Evolutionary conservation across 2,329 filamentous ascomycete species (phyloP), one percentile per base, ranked within the genome.

Genomic region (Trichoderma sp.): DNA sequence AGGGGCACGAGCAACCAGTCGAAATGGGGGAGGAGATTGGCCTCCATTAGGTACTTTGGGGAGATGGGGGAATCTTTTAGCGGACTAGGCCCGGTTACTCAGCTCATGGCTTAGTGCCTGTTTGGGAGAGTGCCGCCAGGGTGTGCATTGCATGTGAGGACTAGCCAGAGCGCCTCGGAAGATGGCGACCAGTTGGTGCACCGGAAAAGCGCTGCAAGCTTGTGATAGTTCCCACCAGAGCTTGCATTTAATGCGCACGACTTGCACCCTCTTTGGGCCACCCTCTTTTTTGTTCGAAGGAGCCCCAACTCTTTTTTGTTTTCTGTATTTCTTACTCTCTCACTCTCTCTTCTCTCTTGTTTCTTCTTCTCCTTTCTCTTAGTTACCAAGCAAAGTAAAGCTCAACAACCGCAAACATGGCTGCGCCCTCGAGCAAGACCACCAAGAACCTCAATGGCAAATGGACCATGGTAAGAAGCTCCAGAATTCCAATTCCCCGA

Each of bases 391-490:
- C 7, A 14, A 34, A 14, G 6, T 1, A 7, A 12, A 56, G 11
- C 15, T 15, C 6, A n/a, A 32, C 56, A 58, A 32, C 30, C n/a
- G 4, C 74, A 74, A 87, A 72, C 78, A 95, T 95, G 92, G 92
- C 92, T 75, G 91, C 91, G 73, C 92, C 93, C 71, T 81, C 87
- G 67, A 85, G 86, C 73, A 89, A 91, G 84, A 93, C 87, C 64
- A 86, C 90, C 76, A 86, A 87, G 74, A 86, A 93, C 83, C 86
- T 95, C 76, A 89, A 82, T 76, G 93, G 92, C 74, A 88, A 86
- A 78, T 95, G 90, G 87, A 80, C 85, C 72, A 87, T 95, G 87
- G 92, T 93, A 84, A 76, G 87, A 79, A 24, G 30, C 58, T 34
- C 58, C 47, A 47, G 43, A n/a, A 7, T 39, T 21, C 43, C 43